Percentiles rank a stretch among this genome's conserved stretches.
Evolutionary conservation across 805 yeast species (phyloP).

Genomic region (Hanseniaspora lindneri): DNA sequence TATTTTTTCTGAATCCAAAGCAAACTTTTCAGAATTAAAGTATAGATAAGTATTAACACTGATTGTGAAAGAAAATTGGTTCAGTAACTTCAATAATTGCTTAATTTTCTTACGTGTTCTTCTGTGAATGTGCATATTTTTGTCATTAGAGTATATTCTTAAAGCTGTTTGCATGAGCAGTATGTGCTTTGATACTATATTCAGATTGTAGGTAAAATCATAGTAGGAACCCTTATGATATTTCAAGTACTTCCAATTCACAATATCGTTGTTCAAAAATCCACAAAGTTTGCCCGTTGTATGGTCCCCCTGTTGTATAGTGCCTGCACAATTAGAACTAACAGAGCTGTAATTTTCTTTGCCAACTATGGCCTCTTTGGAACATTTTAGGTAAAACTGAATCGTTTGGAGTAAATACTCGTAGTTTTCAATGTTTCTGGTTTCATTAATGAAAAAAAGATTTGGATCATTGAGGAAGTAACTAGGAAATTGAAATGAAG

Average conservation of each 20-base stretch:
- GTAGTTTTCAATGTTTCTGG: constrained; percentile 6
- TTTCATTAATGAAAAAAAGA: constrained; percentile 11
- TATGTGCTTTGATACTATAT: constrained; percentile 42
- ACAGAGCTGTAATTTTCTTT: background rate
- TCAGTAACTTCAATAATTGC: constrained; percentile 40
- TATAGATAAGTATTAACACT: constrained; percentile 56
- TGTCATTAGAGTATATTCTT: constrained; percentile 39
- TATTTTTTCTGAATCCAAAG: constrained; percentile 14
- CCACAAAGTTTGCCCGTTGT: constrained; percentile 47
- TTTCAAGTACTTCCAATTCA: constrained; percentile 38
- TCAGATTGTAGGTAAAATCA: constrained; percentile 43
- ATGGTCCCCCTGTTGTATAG: constrained; percentile 1
- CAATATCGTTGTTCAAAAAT: constrained; percentile 37
- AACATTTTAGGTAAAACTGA: background rate
- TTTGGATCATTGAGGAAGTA: constrained; percentile 2
- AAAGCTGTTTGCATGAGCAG: constrained; percentile 44
- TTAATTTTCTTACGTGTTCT: constrained; percentile 34
- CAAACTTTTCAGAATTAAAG: constrained; percentile 28
- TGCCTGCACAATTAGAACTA: background rate
- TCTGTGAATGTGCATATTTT: constrained; percentile 27
- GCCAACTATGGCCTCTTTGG: constrained; percentile 10
- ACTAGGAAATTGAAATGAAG: background rate
- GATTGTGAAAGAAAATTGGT: constrained; percentile 47
- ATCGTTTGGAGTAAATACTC: background rate
- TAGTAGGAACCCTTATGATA: constrained; percentile 38